Percentiles rank a stretch among this genome's conserved stretches.
Evolutionary conservation across 495 filamentous ascomycete species (phyloP).

Genomic region (Hypoxylon perforatum): DNA sequence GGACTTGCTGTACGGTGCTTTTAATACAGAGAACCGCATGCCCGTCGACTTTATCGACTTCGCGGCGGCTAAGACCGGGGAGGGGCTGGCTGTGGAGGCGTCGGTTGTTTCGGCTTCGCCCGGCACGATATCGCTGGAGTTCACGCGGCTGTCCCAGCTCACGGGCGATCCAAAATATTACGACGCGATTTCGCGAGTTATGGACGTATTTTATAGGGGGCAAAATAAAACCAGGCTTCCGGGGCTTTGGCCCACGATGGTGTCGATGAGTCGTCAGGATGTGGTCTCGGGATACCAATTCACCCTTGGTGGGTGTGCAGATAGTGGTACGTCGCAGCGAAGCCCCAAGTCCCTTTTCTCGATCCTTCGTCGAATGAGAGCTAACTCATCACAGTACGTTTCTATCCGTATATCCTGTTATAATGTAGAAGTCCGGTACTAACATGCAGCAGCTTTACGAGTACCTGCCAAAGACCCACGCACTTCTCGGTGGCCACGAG

Average conservation of each 20-base stretch:
- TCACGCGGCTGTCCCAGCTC: slow-evolving; percentile 86
- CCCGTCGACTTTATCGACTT: slow-evolving; percentile 70
- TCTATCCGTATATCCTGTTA: neutral
- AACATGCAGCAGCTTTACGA: slow-evolving; percentile 71
- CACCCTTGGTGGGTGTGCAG: slow-evolving; percentile 78
- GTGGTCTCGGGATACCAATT: slow-evolving; percentile 60
- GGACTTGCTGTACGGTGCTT: slow-evolving; percentile 83
- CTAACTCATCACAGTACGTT: slow-evolving; percentile 8
- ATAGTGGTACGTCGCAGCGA: slow-evolving; percentile 59
- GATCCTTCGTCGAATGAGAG: neutral
- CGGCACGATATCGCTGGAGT: slow-evolving; percentile 78
- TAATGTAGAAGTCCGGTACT: neutral
- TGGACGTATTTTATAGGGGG: slow-evolving; percentile 76
- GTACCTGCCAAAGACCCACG: slow-evolving; percentile 79
- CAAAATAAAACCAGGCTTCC: slow-evolving; percentile 77
- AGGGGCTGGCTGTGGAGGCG: slow-evolving; percentile 46
- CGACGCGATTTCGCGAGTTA: slow-evolving; percentile 85
- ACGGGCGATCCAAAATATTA: slow-evolving; percentile 90
- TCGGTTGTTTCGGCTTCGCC: slow-evolving; percentile 51
- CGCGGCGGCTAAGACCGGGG: slow-evolving; percentile 56
- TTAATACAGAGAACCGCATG: slow-evolving; percentile 92
- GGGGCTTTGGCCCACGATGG: slow-evolving; percentile 81
- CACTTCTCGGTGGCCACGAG: slow-evolving; percentile 79
- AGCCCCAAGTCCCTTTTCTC: neutral
- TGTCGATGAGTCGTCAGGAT: slow-evolving; percentile 67